Conservation (phyloP, 257 asterid species). For the Plantago major region DNA sequence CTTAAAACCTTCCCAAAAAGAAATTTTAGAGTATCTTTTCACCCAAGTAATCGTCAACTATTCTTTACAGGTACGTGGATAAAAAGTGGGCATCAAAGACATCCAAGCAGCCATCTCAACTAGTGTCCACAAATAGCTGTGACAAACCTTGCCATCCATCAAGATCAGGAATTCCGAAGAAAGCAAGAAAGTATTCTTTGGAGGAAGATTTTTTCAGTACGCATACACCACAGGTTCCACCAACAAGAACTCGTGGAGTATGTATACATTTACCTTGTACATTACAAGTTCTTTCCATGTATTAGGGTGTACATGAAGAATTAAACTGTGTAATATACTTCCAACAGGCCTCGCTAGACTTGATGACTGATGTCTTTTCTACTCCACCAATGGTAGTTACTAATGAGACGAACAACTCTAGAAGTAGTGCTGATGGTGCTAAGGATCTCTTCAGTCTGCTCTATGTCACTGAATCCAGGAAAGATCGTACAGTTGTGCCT, state of each 20-base stretch:
- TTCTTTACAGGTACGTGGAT: conserved; percentile 55
- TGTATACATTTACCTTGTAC: background rate
- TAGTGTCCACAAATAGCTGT: conserved; percentile 18
- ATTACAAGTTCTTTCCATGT: background rate
- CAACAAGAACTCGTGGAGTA: conserved; percentile 70
- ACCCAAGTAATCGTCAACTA: background rate
- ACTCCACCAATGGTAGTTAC: conserved; percentile 24
- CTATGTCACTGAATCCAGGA: conserved; percentile 49
- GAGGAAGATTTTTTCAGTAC: conserved; percentile 64
- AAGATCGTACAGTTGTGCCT: conserved; percentile 72
- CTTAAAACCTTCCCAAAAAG: conserved; percentile 4
- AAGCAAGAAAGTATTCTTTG: conserved; percentile 82
- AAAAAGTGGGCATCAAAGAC: conserved; percentile 65
- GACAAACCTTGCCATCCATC: conserved; percentile 21
- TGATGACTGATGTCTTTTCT: conserved; percentile 29
- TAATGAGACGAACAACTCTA: conserved; percentile 19
- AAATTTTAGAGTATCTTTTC: conserved; percentile 1
- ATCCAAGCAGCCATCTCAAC: conserved; percentile 32
- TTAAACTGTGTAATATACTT: background rate
- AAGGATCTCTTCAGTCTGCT: conserved; percentile 79
- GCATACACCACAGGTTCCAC: conserved; percentile 32
- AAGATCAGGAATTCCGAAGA: conserved; percentile 60
- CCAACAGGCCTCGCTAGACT: conserved; percentile 64
- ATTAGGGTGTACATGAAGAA: background rate
- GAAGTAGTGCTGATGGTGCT: conserved; percentile 31